A percentile compares a stretch with the other conserved stretches of the same genome.
These are phyloP conservation scores for Monilinia vaccinii-corymbosi DNA, from an alignment of 2,329 filamentous ascomycete species.

Conservation along the genomic window DNA sequence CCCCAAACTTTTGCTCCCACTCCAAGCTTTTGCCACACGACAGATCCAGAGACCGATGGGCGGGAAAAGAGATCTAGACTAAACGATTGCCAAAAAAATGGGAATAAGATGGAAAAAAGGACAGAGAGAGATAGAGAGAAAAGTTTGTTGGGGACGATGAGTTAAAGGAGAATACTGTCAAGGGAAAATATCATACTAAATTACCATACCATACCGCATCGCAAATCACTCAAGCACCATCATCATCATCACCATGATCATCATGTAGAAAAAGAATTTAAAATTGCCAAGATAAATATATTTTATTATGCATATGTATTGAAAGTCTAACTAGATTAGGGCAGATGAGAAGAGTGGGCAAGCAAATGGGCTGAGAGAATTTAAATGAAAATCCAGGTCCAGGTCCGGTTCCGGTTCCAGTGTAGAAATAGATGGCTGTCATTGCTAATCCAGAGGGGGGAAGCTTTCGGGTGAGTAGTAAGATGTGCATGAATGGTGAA, in stretches of 20 bases:
- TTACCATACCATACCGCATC: neutral
- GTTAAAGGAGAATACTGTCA: neutral
- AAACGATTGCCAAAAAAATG: too few relatives aligned
- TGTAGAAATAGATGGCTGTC: neutral
- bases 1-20: too few relatives aligned
- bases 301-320: neutral
- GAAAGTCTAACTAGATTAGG: neutral
- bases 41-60: too few relatives aligned
- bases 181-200: neutral
- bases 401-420: neutral
- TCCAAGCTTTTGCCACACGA: too few relatives aligned
- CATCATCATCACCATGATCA: neutral
- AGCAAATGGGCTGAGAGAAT: neutral
- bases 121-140: neutral
- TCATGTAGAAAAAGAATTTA: neutral
- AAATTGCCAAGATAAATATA: neutral
- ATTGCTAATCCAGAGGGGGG: neutral
- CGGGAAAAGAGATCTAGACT: too few relatives aligned
- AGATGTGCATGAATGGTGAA: slow-evolving; percentile 11
- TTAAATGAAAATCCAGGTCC: neutral
- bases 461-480: slow-evolving; percentile 28
- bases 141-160: neutral
- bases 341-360: neutral
- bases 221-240: neutral
- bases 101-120: too few relatives aligned